Base-by-base conservation (phyloP, 306 rosid species). In the Prunus fruticosa region DNA sequence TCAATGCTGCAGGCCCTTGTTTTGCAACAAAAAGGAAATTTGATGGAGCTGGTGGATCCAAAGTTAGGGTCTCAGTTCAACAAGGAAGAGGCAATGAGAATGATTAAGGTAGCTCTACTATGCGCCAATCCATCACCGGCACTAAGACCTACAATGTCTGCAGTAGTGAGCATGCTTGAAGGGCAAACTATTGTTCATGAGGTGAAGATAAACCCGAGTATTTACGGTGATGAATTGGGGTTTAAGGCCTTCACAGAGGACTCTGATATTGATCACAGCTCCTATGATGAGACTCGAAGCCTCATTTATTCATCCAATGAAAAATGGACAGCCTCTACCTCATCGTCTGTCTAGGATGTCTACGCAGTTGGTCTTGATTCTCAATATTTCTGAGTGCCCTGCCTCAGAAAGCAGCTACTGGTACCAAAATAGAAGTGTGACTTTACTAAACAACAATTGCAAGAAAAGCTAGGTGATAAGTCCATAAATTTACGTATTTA, bases 131-230 rank as follows among this genome's bases (percentile, higher is more conserved):
- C 76, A 49, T 84, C 91, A 0, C 86, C 93, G 0, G 86, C 87
- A 5, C 74, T 76, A 52, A 78, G 93, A 75, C 93, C 93, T 25
- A 30, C 71, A 7, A 89, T 89, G 91, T 85, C 93, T 3, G 86
- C 62, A 72, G 90, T 87, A 68, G 91, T 87, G 61, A 80, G 82
- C 81, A 89, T 89, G 91, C 91, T 89, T 11, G 90, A 85, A 86
- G 90, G 90, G 70, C 76, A 76, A 75, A 70, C 28, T 6, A 64
- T 16, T 62, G 81, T 85, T 82, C 84, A 87, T 16, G 87, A 85
- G 65, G 72, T 46, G 67, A 67, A 34, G 62, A 58, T 69, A 8
- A 83, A 87, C 15, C 58, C 79, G 8, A 71, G 77, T 72, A 45
- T 45, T 8, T 77, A 76, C 8, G 20, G 34, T 20, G 87, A 87